A percentile compares a stretch with the other conserved stretches of the same genome.
Evolutionary conservation across 2,329 filamentous ascomycete species (phyloP).

Genomic region (Aspergillus sp.): DNA sequence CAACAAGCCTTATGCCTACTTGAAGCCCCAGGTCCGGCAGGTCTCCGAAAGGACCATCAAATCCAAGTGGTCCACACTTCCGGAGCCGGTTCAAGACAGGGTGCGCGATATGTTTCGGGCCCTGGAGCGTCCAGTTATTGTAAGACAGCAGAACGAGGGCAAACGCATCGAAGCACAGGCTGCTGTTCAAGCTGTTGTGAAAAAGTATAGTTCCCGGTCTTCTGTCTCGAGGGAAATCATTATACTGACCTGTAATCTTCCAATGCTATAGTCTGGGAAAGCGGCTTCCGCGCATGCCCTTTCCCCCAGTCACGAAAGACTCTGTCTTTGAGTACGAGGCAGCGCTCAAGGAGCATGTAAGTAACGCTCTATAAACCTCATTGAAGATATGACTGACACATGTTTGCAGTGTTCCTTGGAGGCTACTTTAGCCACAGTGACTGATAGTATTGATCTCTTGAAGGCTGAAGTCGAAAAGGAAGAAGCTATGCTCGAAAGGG

Average conservation of each 20-base stretch:
- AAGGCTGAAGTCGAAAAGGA: conserved; percentile 47
- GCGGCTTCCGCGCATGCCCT: conserved; percentile 49
- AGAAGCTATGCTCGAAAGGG: conserved; percentile 43
- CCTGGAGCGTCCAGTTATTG: conserved; percentile 47
- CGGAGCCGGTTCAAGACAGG: conserved; percentile 46
- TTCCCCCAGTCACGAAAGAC: conserved; percentile 46
- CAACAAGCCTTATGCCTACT: conserved; percentile 39
- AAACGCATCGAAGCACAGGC: conserved; percentile 47
- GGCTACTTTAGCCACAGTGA: conserved; percentile 41
- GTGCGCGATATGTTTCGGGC: conserved; percentile 45
- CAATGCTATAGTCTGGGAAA: conserved; percentile 35
- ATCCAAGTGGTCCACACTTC: conserved; percentile 49
- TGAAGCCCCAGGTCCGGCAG: conserved; percentile 45
- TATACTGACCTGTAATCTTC: not conserved
- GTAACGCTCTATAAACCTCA: conserved; percentile 12
- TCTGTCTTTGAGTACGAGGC: conserved; percentile 48
- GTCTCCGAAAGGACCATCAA: conserved; percentile 48
- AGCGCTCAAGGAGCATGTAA: conserved; percentile 46
- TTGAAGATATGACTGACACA: conserved; percentile 15
- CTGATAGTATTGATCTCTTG: conserved; percentile 43
- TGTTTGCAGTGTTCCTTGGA: conserved; percentile 39
- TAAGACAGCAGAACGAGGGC: conserved; percentile 44
- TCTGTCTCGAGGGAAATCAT: not conserved
- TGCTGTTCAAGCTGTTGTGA: conserved; percentile 44
- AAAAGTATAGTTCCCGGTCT: conserved; percentile 37